phyloP scores from a whole-genome alignment of 306 rosid genomes.

The Medicago arabica region DNA sequence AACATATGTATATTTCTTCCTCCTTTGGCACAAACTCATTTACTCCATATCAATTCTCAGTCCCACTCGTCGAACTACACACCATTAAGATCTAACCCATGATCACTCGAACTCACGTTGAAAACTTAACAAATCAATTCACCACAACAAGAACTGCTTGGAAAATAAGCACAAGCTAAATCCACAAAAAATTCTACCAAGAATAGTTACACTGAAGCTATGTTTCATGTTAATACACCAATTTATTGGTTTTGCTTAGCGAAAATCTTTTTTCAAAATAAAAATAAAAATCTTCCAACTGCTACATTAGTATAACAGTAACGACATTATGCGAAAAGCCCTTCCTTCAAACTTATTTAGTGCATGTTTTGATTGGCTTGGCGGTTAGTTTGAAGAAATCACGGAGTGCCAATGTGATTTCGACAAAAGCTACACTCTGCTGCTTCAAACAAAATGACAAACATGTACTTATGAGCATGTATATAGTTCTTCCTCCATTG shows the following conservation, averaged over 20 bases:
- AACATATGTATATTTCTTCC: constrained; percentile 12
- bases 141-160: constrained; percentile 34
- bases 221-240: constrained; percentile 31
- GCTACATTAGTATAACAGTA: not conserved
- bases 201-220: constrained; percentile 18
- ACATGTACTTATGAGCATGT: not conserved
- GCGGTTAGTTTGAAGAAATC: not conserved
- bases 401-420: not conserved
- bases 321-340: constrained; percentile 4
- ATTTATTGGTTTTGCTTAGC: constrained; percentile 17
- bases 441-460: not conserved
- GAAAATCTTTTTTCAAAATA: not conserved
- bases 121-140: constrained; percentile 36
- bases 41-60: constrained; percentile 19
- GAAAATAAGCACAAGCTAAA: constrained; percentile 40
- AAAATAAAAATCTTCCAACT: too few species aligned
- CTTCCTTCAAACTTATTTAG: not conserved
- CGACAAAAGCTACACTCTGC: not conserved
- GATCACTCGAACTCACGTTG: constrained; percentile 39
- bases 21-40: constrained; percentile 4
- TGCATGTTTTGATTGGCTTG: not conserved
- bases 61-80: constrained; percentile 23
- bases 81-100: constrained; percentile 42
- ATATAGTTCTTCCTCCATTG: not conserved
- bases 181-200: not conserved